Evolutionary conservation across 2,329 filamentous ascomycete genomes (phyloP).

Genomic region (Fusarium tjaetaba): DNA sequence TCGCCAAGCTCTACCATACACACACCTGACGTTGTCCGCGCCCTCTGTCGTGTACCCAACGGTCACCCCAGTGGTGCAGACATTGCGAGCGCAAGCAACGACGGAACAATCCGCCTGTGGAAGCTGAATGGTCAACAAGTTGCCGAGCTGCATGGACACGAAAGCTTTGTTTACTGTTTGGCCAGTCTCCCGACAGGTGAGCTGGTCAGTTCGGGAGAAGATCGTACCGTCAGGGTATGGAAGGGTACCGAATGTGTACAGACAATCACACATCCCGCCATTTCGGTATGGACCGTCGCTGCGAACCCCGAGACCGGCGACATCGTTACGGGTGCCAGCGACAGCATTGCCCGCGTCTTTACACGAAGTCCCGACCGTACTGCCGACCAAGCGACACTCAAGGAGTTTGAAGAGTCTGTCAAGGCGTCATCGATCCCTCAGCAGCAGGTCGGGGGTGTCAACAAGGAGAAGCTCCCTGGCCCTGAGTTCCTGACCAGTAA

Average conservation of each 20-base stretch:
- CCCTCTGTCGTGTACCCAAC: conserved; percentile 82
- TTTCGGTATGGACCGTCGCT: conserved; percentile 96
- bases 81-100: conserved; percentile 95
- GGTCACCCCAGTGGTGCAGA: conserved; percentile 84
- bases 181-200: conserved; percentile 82
- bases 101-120: conserved; percentile 89
- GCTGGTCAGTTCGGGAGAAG: conserved; percentile 90
- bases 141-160: conserved; percentile 84
- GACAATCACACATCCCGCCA: conserved; percentile 95
- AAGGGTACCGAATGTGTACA: conserved; percentile 84
- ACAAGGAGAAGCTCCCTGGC: conserved; percentile 91
- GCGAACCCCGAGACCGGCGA: conserved; percentile 84
- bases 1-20: conserved; percentile 65
- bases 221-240: conserved; percentile 94
- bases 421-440: conserved; percentile 87
- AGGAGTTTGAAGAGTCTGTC: conserved; percentile 83
- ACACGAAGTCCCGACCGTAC: conserved; percentile 75
- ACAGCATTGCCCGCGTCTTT: conserved; percentile 86
- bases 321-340: conserved; percentile 92
- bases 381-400: conserved; percentile 74
- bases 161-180: conserved; percentile 93
- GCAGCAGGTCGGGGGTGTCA: conserved; percentile 83
- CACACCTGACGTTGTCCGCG: conserved; percentile 85
- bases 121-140: conserved; percentile 81
- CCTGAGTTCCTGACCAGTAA: conserved; percentile 86